Evolutionary conservation across 768 basidiomycete genomes (phyloP).

Genomic region (Leccinum pellstonianum): DNA sequence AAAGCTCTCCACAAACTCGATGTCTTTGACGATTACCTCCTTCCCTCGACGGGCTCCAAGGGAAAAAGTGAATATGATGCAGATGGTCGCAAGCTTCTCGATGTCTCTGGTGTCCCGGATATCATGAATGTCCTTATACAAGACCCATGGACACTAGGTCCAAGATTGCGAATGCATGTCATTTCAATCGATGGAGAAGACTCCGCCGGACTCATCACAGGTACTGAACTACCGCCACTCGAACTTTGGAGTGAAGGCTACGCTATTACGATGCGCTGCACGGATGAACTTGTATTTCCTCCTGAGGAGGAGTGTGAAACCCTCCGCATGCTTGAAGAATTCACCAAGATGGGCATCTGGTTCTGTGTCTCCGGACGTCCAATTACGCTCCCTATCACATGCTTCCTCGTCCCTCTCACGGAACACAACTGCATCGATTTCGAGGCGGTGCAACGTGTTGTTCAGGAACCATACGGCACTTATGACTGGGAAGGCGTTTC

Average conservation of each 20-base stretch:
- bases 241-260: constrained; percentile 41
- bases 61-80: constrained; percentile 52
- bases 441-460: constrained; percentile 47
- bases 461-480: constrained; percentile 49
- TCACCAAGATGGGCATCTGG: constrained; percentile 60
- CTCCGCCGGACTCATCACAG: constrained; percentile 66
- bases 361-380: constrained; percentile 62
- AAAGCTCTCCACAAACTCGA: constrained; percentile 64
- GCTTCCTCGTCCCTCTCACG: constrained; percentile 69
- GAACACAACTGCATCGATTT: constrained; percentile 54
- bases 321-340: constrained; percentile 58
- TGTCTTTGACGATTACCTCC: constrained; percentile 79
- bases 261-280: constrained; percentile 40
- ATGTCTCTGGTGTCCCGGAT: constrained; percentile 46
- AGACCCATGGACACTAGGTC: constrained; percentile 64
- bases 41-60: constrained; percentile 59
- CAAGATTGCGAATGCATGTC: constrained; percentile 62
- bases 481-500: constrained; percentile 55
- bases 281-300: constrained; percentile 48
- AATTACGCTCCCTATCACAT: constrained; percentile 48
- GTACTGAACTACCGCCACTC: constrained; percentile 50
- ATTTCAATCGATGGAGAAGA: constrained; percentile 49
- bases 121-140: constrained; percentile 60
- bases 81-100: constrained; percentile 45
- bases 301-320: constrained; percentile 46